Base-by-base conservation (phyloP, 2,329 filamentous ascomycete genomes). In the Cercospora zeae-maydis region DNA sequence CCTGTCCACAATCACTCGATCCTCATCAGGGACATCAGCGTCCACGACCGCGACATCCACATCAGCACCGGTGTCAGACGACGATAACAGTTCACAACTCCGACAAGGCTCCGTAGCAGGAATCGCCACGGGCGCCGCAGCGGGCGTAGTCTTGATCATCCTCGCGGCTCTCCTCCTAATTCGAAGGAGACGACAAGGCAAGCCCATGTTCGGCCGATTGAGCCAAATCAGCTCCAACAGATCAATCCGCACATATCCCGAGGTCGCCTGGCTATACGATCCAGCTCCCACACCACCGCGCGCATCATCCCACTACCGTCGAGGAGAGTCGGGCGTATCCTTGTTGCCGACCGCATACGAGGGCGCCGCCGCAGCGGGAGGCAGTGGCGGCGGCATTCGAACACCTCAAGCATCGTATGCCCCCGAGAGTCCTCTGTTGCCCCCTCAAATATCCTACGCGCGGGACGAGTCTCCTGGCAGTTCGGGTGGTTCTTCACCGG, bases 221-320 rank as follows among this genome's bases (percentile, higher is more conserved):
- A 33, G 27, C 31, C 55, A 47, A 36, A 37, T 45, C 8, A n/a
- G 16, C 14, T 67, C 66, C 8, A 53, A 60, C 39, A 53, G 57
- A 49, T 63, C 67, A 5, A 47, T 42, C 11, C 58, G 58, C 36
- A 58, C 57, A 31, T 70, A 70, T 30, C 69, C 69, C 1, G 65
- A 70, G 58, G 60, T 66, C 56, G 69, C 69, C 21, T 70, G 66
- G 66, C 62, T 70, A 4, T 70, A 70, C 61, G 69, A 70, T 27
- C 67, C 69, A 14, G 31, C 65, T 4, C 63, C 64, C 13, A 65
- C 67, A n/a, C 69, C 67, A 4, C 67, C 65, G 7, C 51, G 61
- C n/a, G 52, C 58, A 19, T 34, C 56, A 9, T 19, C 51, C 13
- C 24, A 52, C 55, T 34, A 45, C 13, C 45, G 31, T 37, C 58